Conservation (phyloP, 2,329 filamentous ascomycete species). For the Aspergillus pseudoviridinutans region DNA sequence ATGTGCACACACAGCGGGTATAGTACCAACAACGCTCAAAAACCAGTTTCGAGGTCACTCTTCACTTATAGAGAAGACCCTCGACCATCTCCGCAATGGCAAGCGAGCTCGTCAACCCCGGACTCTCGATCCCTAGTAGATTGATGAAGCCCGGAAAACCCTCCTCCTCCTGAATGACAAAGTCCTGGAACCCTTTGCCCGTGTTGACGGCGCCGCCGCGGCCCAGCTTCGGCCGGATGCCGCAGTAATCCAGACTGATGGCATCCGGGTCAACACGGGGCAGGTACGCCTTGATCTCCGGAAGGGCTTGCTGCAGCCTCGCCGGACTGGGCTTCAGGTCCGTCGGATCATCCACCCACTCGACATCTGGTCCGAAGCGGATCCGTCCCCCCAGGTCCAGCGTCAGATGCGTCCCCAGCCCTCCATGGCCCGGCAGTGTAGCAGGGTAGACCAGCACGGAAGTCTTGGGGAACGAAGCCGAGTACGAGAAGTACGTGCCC, state of each 20-base stretch:
- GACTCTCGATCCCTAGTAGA: constrained; percentile 87
- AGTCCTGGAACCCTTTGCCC: constrained; percentile 71
- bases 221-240: constrained; percentile 81
- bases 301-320: constrained; percentile 63
- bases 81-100: constrained; percentile 79
- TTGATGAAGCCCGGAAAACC: constrained; percentile 83
- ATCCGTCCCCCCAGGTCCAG: constrained; percentile 80
- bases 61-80: constrained; percentile 46
- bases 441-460: constrained; percentile 81
- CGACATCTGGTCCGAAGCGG: constrained; percentile 90
- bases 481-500: constrained; percentile 90
- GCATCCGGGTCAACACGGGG: constrained; percentile 65
- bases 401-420: constrained; percentile 92
- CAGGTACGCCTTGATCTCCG: constrained; percentile 74
- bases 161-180: constrained; percentile 72
- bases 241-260: constrained; percentile 79
- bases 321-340: constrained; percentile 66
- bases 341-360: constrained; percentile 73
- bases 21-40: background rate
- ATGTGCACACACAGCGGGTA: background rate
- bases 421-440: constrained; percentile 73
- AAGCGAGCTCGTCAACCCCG: constrained; percentile 79
- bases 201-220: constrained; percentile 54
- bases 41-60: background rate
- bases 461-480: constrained; percentile 60